These are phyloP conservation scores for Pisolithus sp. DNA, from an alignment of 768 basidiomycete species.

Conservation along the genomic window DNA sequence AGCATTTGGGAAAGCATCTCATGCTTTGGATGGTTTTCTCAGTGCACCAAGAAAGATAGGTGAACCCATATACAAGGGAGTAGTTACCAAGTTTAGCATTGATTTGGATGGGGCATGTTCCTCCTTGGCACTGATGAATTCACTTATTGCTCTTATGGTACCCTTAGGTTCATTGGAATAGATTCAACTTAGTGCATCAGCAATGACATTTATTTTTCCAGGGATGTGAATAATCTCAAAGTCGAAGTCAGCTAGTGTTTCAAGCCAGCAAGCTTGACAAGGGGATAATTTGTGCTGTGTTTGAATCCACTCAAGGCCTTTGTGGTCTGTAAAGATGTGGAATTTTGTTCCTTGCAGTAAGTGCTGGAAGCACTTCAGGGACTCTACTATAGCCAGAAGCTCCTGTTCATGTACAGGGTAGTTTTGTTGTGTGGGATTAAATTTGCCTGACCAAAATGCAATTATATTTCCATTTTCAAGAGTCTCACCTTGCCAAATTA, in stretches of 20 bases:
- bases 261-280: conserved; percentile 23
- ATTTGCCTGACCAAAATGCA: conserved; percentile 25
- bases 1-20: neutral
- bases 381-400: conserved; percentile 29
- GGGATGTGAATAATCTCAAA: conserved; percentile 24
- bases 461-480: conserved; percentile 9
- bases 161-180: conserved; percentile 18
- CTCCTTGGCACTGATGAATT: conserved; percentile 17
- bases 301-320: conserved; percentile 15
- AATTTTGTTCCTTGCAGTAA: conserved; percentile 20
- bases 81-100: conserved; percentile 1
- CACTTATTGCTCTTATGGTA: conserved; percentile 8
- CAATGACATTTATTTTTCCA: conserved; percentile 17
- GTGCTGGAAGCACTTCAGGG: conserved; percentile 28
- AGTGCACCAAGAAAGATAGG: conserved; percentile 7
- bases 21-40: neutral
- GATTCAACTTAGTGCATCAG: conserved; percentile 24
- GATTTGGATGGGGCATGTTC: conserved; percentile 1
- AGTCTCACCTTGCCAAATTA: conserved; percentile 18
- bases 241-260: conserved; percentile 22
- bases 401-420: conserved; percentile 38
- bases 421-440: conserved; percentile 20
- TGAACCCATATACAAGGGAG: conserved; percentile 9
- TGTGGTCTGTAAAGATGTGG: conserved; percentile 24
- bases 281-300: conserved; percentile 19